These are phyloP conservation scores for Potentilla sterilis DNA, from an alignment of 306 rosid genomes.

Conservation along the genomic window DNA sequence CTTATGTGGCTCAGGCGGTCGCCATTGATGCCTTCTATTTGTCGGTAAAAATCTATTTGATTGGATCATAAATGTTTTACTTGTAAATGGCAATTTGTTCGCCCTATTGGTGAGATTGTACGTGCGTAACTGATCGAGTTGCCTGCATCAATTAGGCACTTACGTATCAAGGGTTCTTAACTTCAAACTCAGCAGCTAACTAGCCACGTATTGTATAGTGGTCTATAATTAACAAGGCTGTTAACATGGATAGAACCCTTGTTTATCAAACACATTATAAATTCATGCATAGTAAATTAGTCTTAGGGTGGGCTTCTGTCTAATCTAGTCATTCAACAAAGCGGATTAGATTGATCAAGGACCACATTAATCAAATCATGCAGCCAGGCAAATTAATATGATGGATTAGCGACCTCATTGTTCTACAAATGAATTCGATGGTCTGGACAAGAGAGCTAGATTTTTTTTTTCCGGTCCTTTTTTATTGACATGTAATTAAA, in stretches of 20 bases:
- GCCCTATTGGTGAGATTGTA: not conserved
- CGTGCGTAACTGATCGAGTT: not conserved
- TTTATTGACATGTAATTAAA: no score
- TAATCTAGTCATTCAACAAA: constrained; percentile 11
- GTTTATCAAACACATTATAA: not conserved
- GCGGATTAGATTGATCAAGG: not conserved
- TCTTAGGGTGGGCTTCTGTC: not conserved
- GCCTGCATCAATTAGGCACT: not conserved
- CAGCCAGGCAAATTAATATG: not conserved
- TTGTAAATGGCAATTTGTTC: not conserved
- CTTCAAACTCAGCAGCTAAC: not conserved
- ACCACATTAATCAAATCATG: not conserved
- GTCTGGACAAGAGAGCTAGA: no score
- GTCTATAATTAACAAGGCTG: not conserved
- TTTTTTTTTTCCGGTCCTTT: no score
- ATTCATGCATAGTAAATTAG: not conserved
- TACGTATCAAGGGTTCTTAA: not conserved
- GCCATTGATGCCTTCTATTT: not conserved
- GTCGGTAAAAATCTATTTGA: not conserved
- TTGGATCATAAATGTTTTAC: no score
- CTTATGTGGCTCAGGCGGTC: not conserved
- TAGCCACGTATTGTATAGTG: not conserved
- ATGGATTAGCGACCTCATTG: not conserved
- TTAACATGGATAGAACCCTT: not conserved
- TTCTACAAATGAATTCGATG: not conserved